Evolutionary conservation across 768 basidiomycete genomes (phyloP).

Genomic region (Daedaleopsis nitida): DNA sequence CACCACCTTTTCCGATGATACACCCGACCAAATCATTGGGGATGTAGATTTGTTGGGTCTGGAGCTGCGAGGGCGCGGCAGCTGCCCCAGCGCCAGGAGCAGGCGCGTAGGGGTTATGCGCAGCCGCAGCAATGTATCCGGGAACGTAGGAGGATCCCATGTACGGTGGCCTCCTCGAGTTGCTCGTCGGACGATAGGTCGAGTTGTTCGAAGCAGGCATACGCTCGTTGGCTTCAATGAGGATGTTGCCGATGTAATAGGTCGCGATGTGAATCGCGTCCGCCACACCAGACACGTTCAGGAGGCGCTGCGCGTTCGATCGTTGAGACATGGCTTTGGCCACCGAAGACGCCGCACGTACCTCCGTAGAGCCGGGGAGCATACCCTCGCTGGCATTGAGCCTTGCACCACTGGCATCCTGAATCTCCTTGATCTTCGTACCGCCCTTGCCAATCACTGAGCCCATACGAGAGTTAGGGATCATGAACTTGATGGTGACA

Average conservation of each 20-base stretch:
- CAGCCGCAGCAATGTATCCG: constrained; percentile 30
- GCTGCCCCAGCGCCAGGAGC: not conserved
- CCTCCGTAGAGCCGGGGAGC: constrained; percentile 99
- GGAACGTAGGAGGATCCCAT: constrained; percentile 69
- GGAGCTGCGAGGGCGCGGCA: constrained; percentile 61
- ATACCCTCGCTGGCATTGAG: constrained; percentile 97
- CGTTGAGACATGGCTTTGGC: constrained; percentile 4
- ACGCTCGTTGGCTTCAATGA: constrained; percentile 89
- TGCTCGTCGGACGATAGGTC: constrained; percentile 64
- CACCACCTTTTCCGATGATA: constrained; percentile 97
- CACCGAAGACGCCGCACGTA: constrained; percentile 36
- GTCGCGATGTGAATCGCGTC: constrained; percentile 99
- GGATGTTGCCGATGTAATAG: constrained; percentile 98
- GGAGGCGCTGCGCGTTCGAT: constrained; percentile 67
- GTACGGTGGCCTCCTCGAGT: constrained; percentile 48
- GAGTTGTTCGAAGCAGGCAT: constrained; percentile 65
- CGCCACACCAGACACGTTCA: constrained; percentile 97
- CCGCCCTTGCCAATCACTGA: constrained; percentile 98
- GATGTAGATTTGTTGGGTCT: constrained; percentile 98
- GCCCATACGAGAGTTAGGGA: constrained; percentile 98
- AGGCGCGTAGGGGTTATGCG: constrained; percentile 39
- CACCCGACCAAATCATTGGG: constrained; percentile 97
- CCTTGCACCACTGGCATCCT: constrained; percentile 95
- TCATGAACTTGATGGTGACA: constrained; percentile 99
- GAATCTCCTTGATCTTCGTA: constrained; percentile 98